Percentiles rank a stretch among this genome's conserved stretches.
phyloP scores from a whole-genome alignment of 805 yeast genomes.

The Dipodascopsis tothii region DNA sequence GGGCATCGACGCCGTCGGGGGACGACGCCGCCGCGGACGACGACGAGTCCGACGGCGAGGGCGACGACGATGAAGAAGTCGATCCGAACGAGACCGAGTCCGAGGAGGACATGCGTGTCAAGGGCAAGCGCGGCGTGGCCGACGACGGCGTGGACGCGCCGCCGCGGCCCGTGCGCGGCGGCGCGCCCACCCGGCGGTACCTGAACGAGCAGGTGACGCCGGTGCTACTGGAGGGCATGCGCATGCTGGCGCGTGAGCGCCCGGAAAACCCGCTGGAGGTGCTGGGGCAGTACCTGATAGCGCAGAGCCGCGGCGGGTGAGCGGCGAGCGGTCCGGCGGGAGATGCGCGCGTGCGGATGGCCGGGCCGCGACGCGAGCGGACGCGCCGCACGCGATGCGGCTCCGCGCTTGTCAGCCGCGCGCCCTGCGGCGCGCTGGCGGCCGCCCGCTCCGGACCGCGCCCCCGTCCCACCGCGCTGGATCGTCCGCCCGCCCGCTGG shows the following conservation, averaged over 20 bases:
- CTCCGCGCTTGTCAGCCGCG: too few relatives aligned
- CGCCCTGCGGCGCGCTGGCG: too few relatives aligned
- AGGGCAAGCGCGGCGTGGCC: neutral
- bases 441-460: too few relatives aligned
- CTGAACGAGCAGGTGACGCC: constrained; percentile 58
- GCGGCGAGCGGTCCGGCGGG: too few relatives aligned
- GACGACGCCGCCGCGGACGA: neutral
- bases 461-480: too few relatives aligned
- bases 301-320: constrained; percentile 8
- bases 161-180: constrained; percentile 39
- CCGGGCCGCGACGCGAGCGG: too few relatives aligned
- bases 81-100: neutral
- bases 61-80: neutral
- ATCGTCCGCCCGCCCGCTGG: too few relatives aligned
- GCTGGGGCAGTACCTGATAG: constrained; percentile 21
- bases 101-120: neutral
- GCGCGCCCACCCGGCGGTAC: constrained; percentile 64
- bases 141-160: neutral
- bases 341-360: too few relatives aligned
- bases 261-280: constrained; percentile 25
- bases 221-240: constrained; percentile 57
- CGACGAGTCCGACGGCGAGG: neutral
- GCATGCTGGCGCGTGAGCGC: constrained; percentile 41
- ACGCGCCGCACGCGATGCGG: too few relatives aligned
- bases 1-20: too few relatives aligned